Evolutionary conservation across 345 rosid genomes (phyloP).

Genomic region (Brassica cretica): DNA sequence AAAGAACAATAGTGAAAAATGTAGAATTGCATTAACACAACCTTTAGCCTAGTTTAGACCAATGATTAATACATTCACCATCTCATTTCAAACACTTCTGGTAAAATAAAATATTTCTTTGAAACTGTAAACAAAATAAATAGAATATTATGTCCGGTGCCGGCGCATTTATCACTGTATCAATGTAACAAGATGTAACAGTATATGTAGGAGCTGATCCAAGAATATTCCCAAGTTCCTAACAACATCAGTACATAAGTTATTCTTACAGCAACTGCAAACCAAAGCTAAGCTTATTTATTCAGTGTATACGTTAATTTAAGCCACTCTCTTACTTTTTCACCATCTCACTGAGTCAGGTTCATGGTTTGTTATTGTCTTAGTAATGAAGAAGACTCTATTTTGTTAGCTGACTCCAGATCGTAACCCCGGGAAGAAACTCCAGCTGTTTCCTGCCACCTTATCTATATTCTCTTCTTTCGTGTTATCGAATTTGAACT

Average conservation of each 20-base stretch:
- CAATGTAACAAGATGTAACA: constrained; percentile 12
- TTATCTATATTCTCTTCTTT: constrained; percentile 62
- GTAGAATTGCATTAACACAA: background rate
- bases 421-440: constrained; percentile 81
- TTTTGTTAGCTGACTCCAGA: constrained; percentile 63
- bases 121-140: background rate
- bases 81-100: background rate
- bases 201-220: constrained; percentile 1
- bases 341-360: too few species aligned
- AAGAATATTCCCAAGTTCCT: constrained; percentile 24
- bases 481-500: constrained; percentile 75
- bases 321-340: constrained; percentile 17
- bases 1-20: background rate
- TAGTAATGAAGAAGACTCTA: background rate
- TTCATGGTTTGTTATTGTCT: background rate
- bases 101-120: too few species aligned
- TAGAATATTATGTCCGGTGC: background rate
- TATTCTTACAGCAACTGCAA: constrained; percentile 12
- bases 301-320: constrained; percentile 35
- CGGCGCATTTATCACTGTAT: background rate
- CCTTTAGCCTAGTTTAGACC: background rate
- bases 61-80: background rate
- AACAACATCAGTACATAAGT: constrained; percentile 29
- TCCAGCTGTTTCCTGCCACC: constrained; percentile 73
- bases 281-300: constrained; percentile 27